phyloP scores from a whole-genome alignment of 805 yeast genomes.

The Barnettozyma sucrosica region DNA sequence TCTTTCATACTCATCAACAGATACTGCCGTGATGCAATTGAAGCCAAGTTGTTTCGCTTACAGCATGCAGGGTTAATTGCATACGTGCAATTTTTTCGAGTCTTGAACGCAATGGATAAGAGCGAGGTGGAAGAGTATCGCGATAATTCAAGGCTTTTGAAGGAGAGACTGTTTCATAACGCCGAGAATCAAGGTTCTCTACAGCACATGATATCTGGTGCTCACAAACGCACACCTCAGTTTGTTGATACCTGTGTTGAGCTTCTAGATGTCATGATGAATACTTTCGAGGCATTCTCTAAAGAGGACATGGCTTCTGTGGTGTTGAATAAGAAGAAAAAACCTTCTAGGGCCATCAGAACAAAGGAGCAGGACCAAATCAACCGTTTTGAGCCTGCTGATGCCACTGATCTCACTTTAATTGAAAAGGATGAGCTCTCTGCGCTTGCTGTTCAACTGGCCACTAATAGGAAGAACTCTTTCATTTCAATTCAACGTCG shows the following conservation, averaged over 20 bases:
- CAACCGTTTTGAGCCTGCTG: slow-evolving; percentile 15
- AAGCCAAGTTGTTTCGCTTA: slow-evolving; percentile 46
- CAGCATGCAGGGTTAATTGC: slow-evolving; percentile 67
- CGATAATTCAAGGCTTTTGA: slow-evolving; percentile 51
- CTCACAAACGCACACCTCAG: slow-evolving; percentile 56
- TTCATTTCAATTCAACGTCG: slow-evolving; percentile 31
- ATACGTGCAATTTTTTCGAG: slow-evolving; percentile 54
- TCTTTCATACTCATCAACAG: slow-evolving; percentile 46
- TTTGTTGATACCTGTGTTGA: slow-evolving; percentile 59
- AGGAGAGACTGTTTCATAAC: slow-evolving; percentile 65
- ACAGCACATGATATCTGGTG: slow-evolving; percentile 54
- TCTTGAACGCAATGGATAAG: slow-evolving; percentile 36
- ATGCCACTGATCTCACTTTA: slow-evolving; percentile 27
- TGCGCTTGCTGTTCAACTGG: slow-evolving; percentile 24
- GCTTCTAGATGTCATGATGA: slow-evolving; percentile 57
- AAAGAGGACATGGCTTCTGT: slow-evolving; percentile 47
- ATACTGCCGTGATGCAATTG: slow-evolving; percentile 34
- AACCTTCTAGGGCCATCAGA: slow-evolving; percentile 22
- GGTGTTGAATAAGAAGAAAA: slow-evolving; percentile 40
- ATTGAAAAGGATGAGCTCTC: slow-evolving; percentile 26
- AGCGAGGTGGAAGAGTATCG: slow-evolving; percentile 39
- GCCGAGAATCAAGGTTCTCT: slow-evolving; percentile 52
- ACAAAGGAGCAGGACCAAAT: slow-evolving; percentile 28
- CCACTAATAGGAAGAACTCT: slow-evolving; percentile 39
- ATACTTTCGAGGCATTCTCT: slow-evolving; percentile 60